Percentiles rank a stretch among this genome's conserved stretches.
Evolutionary conservation across 768 basidiomycete genomes (phyloP).

Genomic region (Rhodotorula taiwanensis): DNA sequence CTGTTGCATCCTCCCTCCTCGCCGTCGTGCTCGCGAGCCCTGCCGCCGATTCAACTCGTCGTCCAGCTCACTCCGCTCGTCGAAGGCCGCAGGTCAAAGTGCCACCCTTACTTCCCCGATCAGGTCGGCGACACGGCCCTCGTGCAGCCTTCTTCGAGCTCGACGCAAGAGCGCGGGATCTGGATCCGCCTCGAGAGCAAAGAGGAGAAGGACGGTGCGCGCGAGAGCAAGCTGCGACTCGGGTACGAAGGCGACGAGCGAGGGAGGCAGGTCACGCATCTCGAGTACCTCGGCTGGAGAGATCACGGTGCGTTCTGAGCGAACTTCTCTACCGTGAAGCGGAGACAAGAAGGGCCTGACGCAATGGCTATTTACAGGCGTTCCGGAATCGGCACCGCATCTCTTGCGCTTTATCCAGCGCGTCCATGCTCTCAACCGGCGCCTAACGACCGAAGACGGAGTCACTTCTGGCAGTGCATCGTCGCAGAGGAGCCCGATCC

Average conservation of each 20-base stretch:
- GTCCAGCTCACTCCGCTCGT: conserved; percentile 71
- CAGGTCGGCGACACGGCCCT: conserved; percentile 52
- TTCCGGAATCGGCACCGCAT: conserved; percentile 14
- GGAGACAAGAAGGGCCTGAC: too few species aligned
- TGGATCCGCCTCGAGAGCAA: conserved; percentile 24
- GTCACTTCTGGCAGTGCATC: neutral
- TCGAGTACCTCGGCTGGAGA: conserved; percentile 38
- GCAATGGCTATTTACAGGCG: conserved; percentile 22
- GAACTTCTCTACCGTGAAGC: too few species aligned
- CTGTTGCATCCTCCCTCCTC: conserved; percentile 48
- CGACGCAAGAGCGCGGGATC: conserved; percentile 37
- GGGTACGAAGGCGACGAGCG: conserved; percentile 1
- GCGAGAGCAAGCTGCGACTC: conserved; percentile 24
- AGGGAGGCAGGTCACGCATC: conserved; percentile 23
- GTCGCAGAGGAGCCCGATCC: conserved; percentile 44
- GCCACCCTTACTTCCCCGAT: conserved; percentile 67
- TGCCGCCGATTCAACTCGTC: conserved; percentile 50
- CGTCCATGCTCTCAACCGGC: conserved; percentile 7
- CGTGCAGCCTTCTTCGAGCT: conserved; percentile 43
- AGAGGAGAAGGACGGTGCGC: conserved; percentile 10
- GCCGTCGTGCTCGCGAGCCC: conserved; percentile 1
- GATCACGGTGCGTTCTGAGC: conserved; percentile 53
- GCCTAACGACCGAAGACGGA: neutral
- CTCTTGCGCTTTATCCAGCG: conserved; percentile 21
- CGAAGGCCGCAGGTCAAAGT: conserved; percentile 67